Conservation (phyloP, 192 early-diverging fungal genomes). For the Coemansia sp. region DNA sequence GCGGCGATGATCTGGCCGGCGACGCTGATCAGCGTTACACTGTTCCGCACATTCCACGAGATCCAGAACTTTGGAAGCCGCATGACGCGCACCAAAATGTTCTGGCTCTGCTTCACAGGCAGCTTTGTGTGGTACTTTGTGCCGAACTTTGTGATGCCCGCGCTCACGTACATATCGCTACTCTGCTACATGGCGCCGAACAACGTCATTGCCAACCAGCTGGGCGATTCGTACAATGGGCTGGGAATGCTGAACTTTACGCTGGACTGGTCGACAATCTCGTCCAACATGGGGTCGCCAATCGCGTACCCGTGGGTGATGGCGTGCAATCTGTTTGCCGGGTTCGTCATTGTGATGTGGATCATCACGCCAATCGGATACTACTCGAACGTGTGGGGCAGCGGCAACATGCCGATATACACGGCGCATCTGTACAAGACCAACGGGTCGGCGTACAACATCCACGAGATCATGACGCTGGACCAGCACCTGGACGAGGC, state of each 20-base stretch:
- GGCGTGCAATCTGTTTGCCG: slow-evolving; percentile 67
- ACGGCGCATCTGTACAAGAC: slow-evolving; percentile 61
- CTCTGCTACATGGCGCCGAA: slow-evolving; percentile 60
- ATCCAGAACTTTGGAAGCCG: slow-evolving; percentile 55
- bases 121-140: slow-evolving; percentile 60
- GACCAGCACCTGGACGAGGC: slow-evolving; percentile 59
- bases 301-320: slow-evolving; percentile 74
- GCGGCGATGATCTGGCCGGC: slow-evolving; percentile 86
- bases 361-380: slow-evolving; percentile 71
- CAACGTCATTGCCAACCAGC: slow-evolving; percentile 46
- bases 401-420: slow-evolving; percentile 63
- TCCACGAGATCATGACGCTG: slow-evolving; percentile 57
- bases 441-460: slow-evolving; percentile 60
- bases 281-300: slow-evolving; percentile 59
- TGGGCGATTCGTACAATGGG: slow-evolving; percentile 58
- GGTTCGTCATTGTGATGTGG: slow-evolving; percentile 72
- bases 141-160: slow-evolving; percentile 66
- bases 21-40: slow-evolving; percentile 69
- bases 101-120: slow-evolving; percentile 51
- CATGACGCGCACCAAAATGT: slow-evolving; percentile 58
- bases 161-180: slow-evolving; percentile 64
- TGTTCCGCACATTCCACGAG: slow-evolving; percentile 79
- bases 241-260: slow-evolving; percentile 70
- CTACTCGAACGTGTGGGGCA: slow-evolving; percentile 64
- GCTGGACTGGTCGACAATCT: slow-evolving; percentile 73